Percentiles rank a stretch among this genome's conserved stretches.
Evolutionary conservation across 495 filamentous ascomycete species (phyloP).

Genomic region (Annulohypoxylon moriforme): DNA sequence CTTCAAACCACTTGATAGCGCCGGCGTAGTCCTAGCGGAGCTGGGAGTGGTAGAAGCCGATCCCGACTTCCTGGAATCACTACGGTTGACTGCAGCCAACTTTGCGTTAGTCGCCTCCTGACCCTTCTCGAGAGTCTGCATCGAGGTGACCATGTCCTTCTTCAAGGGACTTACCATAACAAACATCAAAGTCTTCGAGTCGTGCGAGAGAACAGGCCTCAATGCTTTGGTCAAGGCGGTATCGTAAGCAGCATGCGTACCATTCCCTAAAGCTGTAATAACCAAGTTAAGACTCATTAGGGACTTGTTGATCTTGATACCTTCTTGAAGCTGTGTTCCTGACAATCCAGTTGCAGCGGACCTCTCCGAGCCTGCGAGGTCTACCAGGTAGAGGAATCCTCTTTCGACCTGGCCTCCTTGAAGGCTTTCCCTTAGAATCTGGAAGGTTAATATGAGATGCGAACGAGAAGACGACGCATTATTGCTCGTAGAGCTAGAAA

Average conservation of each 20-base stretch:
- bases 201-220: slow-evolving; percentile 91
- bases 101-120: slow-evolving; percentile 31
- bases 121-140: slow-evolving; percentile 40
- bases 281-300: slow-evolving; percentile 92
- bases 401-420: slow-evolving; percentile 48
- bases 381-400: slow-evolving; percentile 90
- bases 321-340: slow-evolving; percentile 79
- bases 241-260: slow-evolving; percentile 88
- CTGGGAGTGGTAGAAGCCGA: neutral
- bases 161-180: slow-evolving; percentile 93
- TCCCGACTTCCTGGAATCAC: neutral
- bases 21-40: neutral
- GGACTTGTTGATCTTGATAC: slow-evolving; percentile 93
- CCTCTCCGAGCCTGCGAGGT: slow-evolving; percentile 93
- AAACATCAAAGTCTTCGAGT: slow-evolving; percentile 97
- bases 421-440: slow-evolving; percentile 56
- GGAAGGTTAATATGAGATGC: slow-evolving; percentile 93
- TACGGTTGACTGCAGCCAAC: slow-evolving; percentile 10
- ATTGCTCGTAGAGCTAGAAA: slow-evolving; percentile 71
- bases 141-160: slow-evolving; percentile 69
- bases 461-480: slow-evolving; percentile 93
- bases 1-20: neutral
- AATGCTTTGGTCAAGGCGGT: slow-evolving; percentile 93
- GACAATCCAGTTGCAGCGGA: slow-evolving; percentile 80
- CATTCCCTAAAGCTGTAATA: slow-evolving; percentile 85